A percentile compares a stretch with the other conserved stretches of the same genome.
Conservation (phyloP, 768 basidiomycete genomes). For the Kwoniella heveanensis region DNA sequence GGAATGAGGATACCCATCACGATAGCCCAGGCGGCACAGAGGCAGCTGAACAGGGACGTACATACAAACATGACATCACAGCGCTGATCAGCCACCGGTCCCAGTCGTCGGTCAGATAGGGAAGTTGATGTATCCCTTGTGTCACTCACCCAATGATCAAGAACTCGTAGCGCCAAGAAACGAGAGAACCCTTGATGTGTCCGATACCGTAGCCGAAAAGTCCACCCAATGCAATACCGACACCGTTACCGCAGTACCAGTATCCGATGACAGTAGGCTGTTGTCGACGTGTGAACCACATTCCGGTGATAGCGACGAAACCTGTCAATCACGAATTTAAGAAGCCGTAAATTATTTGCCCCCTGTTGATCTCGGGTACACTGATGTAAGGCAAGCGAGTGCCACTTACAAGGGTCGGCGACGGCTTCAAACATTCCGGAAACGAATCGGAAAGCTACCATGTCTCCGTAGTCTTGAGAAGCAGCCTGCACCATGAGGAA, state of each 20-base stretch:
- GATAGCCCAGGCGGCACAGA: constrained; percentile 50
- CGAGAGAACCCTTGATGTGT: constrained; percentile 47
- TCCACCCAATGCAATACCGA: constrained; percentile 59
- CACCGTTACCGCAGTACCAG: constrained; percentile 58
- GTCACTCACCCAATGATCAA: constrained; percentile 30
- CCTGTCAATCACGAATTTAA: not conserved
- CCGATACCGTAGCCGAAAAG: constrained; percentile 54
- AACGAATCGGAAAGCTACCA: constrained; percentile 57
- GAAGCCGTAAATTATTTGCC: too few relatives aligned
- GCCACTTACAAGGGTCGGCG: constrained; percentile 48
- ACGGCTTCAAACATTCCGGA: constrained; percentile 58
- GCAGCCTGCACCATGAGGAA: constrained; percentile 59
- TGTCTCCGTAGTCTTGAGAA: constrained; percentile 53
- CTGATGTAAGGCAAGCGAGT: constrained; percentile 2
- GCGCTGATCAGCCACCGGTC: too few relatives aligned
- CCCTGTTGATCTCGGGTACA: not conserved
- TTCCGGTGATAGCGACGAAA: constrained; percentile 50
- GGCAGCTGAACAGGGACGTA: constrained; percentile 11
- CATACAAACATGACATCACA: not conserved
- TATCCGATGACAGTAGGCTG: constrained; percentile 57
- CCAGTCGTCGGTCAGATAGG: too few relatives aligned
- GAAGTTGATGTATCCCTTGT: too few relatives aligned
- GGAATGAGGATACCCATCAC: constrained; percentile 48
- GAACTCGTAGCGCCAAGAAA: constrained; percentile 56
- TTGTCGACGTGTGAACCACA: constrained; percentile 58